Percentiles rank a stretch among this genome's conserved stretches.
phyloP scores from a whole-genome alignment of 192 early-diverging fungal genomes.

The Gryganskiella cystojenkinii region DNA sequence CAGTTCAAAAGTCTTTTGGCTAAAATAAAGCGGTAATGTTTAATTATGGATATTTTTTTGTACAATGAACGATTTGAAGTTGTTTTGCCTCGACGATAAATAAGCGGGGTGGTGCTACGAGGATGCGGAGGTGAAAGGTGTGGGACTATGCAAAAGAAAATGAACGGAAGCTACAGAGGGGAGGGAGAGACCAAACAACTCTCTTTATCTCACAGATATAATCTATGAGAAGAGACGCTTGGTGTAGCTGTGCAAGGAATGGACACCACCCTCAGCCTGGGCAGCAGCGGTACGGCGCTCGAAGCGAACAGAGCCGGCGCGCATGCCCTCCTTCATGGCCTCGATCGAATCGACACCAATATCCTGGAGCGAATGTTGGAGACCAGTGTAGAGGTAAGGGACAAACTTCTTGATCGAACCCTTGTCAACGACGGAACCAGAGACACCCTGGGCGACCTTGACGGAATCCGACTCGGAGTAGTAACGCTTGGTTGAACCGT shows the following conservation, averaged over 20 bases:
- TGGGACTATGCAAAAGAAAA: neutral
- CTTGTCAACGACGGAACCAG: slow-evolving; percentile 97
- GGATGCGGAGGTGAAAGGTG: neutral
- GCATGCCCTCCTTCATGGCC: slow-evolving; percentile 76
- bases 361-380: slow-evolving; percentile 98
- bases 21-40: too few species aligned
- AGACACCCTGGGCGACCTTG: slow-evolving; percentile 99
- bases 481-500: slow-evolving; percentile 90
- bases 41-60: too few species aligned
- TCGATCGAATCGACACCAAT: slow-evolving; percentile 83
- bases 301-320: slow-evolving; percentile 83
- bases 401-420: slow-evolving; percentile 95
- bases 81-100: neutral
- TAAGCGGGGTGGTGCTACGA: neutral
- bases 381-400: slow-evolving; percentile 90
- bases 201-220: neutral
- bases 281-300: slow-evolving; percentile 95
- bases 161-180: neutral
- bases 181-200: neutral
- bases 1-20: too few species aligned
- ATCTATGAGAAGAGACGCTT: slow-evolving; percentile 53
- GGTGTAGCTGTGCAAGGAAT: slow-evolving; percentile 61
- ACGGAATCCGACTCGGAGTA: slow-evolving; percentile 97
- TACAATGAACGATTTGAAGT: too few species aligned
- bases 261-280: slow-evolving; percentile 97